Conservation (phyloP, 129 eudicot species). For the Saposhnikovia divaricata region DNA sequence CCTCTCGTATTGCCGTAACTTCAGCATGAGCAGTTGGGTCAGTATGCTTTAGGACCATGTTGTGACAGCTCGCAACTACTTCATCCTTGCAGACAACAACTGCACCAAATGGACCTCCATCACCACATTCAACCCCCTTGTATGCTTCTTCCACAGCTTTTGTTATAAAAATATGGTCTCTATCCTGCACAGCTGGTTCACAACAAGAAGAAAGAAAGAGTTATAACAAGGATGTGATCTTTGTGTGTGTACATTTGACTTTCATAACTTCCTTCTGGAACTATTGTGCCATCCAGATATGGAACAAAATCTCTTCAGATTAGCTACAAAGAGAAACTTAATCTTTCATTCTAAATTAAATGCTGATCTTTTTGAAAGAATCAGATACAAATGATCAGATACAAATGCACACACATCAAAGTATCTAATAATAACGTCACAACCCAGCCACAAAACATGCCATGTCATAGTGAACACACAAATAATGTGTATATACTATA, state of each 20-base stretch:
- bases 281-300: neutral
- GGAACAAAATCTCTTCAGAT: neutral
- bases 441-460: neutral
- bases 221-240: neutral
- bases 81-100: constrained; percentile 62
- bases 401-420: neutral
- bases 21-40: constrained; percentile 87
- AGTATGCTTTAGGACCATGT: constrained; percentile 54
- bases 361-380: neutral
- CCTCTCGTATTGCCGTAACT: constrained; percentile 86
- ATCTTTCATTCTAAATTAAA: neutral
- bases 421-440: neutral
- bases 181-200: constrained; percentile 66
- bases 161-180: constrained; percentile 62
- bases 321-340: neutral
- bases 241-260: neutral
- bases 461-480: no score
- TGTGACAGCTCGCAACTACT: constrained; percentile 77
- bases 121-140: constrained; percentile 69
- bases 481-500: neutral
- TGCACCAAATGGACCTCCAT: constrained; percentile 91
- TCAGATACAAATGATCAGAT: no score
- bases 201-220: constrained; percentile 10
- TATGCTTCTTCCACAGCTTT: constrained; percentile 87
- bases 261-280: neutral